Conservation (phyloP, 805 yeast genomes). For the Suhomyces prunicola region DNA sequence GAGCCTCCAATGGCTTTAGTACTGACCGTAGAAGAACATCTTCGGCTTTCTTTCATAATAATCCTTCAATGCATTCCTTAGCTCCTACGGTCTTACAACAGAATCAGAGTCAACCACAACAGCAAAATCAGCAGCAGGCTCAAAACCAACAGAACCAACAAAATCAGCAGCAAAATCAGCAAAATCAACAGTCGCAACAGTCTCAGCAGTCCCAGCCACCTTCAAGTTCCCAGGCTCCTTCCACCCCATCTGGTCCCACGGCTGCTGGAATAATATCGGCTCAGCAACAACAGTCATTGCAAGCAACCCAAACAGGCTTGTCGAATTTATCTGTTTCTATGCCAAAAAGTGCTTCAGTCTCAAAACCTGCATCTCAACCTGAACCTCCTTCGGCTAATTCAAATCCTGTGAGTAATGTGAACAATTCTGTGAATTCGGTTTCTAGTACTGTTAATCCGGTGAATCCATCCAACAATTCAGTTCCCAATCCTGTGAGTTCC, state of each 20-base stretch:
- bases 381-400: background rate
- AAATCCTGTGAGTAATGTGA: background rate
- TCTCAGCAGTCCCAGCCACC: constrained; percentile 10
- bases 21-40: constrained; percentile 50
- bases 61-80: constrained; percentile 10
- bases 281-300: constrained; percentile 7
- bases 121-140: constrained; percentile 5
- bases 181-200: constrained; percentile 5
- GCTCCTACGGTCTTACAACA: background rate
- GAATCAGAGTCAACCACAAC: background rate
- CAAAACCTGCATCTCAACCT: constrained; percentile 11
- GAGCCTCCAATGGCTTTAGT: background rate
- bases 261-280: constrained; percentile 8
- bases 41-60: constrained; percentile 48
- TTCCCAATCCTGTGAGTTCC: background rate
- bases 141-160: background rate
- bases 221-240: background rate
- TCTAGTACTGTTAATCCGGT: no score
- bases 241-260: constrained; percentile 10
- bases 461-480: background rate
- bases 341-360: background rate
- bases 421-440: background rate
- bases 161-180: constrained; percentile 7
- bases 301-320: constrained; percentile 1
- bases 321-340: background rate